These are phyloP conservation scores for Lonicera japonica DNA, from an alignment of 129 eudicot genomes.

Conservation along the genomic window DNA sequence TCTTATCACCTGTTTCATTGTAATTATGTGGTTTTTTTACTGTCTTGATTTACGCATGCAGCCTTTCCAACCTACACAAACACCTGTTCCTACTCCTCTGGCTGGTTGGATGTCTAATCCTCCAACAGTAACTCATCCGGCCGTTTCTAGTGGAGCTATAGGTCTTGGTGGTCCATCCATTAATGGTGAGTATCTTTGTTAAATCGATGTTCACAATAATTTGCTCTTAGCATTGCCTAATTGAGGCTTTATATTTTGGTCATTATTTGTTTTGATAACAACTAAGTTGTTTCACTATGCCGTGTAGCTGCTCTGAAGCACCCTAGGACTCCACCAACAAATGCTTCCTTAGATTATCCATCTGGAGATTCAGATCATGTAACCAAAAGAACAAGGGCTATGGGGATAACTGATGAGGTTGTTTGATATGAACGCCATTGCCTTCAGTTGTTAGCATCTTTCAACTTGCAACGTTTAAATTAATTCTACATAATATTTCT, in stretches of 20 bases:
- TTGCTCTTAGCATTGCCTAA: background rate
- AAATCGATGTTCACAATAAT: background rate
- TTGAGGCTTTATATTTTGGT: background rate
- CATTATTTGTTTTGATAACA: background rate
- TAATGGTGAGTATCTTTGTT: slow-evolving; percentile 31
- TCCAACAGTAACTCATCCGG: slow-evolving; percentile 56
- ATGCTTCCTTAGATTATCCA: slow-evolving; percentile 70
- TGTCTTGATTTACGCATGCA: slow-evolving; percentile 14
- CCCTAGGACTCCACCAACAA: slow-evolving; percentile 73
- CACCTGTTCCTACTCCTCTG: slow-evolving; percentile 71
- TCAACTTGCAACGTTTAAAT: background rate
- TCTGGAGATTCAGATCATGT: slow-evolving; percentile 77
- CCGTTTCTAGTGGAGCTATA: slow-evolving; percentile 71
- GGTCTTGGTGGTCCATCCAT: slow-evolving; percentile 77
- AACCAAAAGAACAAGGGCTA: slow-evolving; percentile 66
- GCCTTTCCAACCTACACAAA: slow-evolving; percentile 78
- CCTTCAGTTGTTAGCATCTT: background rate
- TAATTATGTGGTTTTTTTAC: background rate
- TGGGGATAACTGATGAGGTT: slow-evolving; percentile 85
- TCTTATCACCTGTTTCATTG: slow-evolving; percentile 1
- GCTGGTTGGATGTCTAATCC: slow-evolving; percentile 98
- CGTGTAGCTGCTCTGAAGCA: slow-evolving; percentile 77
- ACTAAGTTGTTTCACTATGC: background rate
- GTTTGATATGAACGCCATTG: background rate
- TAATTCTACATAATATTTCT: background rate